phyloP scores from a whole-genome alignment of 1,284 basidiomycete genomes.

The Trametes pubescens region DNA sequence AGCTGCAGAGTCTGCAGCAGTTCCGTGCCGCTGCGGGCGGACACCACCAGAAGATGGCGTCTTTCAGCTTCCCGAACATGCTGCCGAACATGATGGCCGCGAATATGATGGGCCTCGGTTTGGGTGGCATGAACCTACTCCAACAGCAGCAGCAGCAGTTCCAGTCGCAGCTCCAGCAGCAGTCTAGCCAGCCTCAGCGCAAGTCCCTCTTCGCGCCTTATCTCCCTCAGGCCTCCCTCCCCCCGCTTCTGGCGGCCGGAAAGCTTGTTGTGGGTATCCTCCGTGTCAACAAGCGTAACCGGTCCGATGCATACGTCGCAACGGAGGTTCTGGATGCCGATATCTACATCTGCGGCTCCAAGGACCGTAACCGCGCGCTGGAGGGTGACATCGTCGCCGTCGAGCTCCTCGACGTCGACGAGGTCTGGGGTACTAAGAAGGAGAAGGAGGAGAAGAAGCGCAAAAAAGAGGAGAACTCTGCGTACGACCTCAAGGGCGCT shows the following conservation, averaged over 20 bases:
- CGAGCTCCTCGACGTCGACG: slow-evolving; percentile 96
- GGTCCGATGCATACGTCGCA: slow-evolving; percentile 99
- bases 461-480: slow-evolving; percentile 98
- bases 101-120: slow-evolving; percentile 90
- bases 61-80: slow-evolving; percentile 98
- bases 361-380: slow-evolving; percentile 97
- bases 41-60: slow-evolving; percentile 96
- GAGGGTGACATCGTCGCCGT: slow-evolving; percentile 99
- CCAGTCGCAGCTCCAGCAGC: slow-evolving; percentile 90
- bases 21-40: slow-evolving; percentile 96
- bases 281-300: slow-evolving; percentile 98
- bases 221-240: slow-evolving; percentile 96
- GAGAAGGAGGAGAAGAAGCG: slow-evolving; percentile 99
- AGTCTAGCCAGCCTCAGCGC: slow-evolving; percentile 90
- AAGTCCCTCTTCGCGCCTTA: slow-evolving; percentile 99
- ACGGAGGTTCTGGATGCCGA: slow-evolving; percentile 98
- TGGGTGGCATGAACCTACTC: slow-evolving; percentile 80
- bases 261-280: slow-evolving; percentile 98
- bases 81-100: slow-evolving; percentile 94
- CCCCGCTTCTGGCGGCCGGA: slow-evolving; percentile 96
- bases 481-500: slow-evolving; percentile 82
- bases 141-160: slow-evolving; percentile 91
- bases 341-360: slow-evolving; percentile 98
- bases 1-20: slow-evolving; percentile 95
- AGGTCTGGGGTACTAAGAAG: slow-evolving; percentile 99